Evolutionary conservation across 306 rosid species (phyloP).

Genomic region (Castanospermum australe): DNA sequence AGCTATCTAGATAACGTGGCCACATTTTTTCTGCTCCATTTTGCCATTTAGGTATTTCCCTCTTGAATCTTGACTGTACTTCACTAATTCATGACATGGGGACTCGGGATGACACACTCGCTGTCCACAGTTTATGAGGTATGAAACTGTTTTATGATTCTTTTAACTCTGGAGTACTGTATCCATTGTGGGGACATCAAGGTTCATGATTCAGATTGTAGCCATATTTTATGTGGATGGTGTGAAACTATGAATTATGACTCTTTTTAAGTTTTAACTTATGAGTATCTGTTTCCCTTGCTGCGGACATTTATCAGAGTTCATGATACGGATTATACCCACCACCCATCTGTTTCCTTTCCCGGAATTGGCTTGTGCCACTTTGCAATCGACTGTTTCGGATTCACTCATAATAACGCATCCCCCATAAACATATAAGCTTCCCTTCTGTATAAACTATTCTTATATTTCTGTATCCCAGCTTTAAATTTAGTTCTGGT

Average conservation of each 20-base stretch:
- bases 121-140: not conserved
- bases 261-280: not conserved
- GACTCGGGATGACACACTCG: not conserved
- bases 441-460: not conserved
- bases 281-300: not conserved
- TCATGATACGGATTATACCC: not conserved
- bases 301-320: not conserved
- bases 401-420: not conserved
- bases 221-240: not conserved
- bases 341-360: not conserved
- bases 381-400: not conserved
- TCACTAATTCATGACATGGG: not conserved
- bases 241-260: not conserved
- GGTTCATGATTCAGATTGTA: not conserved
- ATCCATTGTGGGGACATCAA: not conserved
- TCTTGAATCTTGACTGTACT: not conserved
- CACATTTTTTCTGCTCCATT: not conserved
- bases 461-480: not conserved
- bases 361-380: not conserved
- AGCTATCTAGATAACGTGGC: conserved; percentile 21
- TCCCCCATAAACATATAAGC: not conserved
- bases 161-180: not conserved
- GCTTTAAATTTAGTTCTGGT: not conserved
- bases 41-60: not conserved
- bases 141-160: not conserved